Evolutionary conservation across 192 early-diverging fungal genomes (phyloP).

Genomic region (Chytriomyces confervae): DNA sequence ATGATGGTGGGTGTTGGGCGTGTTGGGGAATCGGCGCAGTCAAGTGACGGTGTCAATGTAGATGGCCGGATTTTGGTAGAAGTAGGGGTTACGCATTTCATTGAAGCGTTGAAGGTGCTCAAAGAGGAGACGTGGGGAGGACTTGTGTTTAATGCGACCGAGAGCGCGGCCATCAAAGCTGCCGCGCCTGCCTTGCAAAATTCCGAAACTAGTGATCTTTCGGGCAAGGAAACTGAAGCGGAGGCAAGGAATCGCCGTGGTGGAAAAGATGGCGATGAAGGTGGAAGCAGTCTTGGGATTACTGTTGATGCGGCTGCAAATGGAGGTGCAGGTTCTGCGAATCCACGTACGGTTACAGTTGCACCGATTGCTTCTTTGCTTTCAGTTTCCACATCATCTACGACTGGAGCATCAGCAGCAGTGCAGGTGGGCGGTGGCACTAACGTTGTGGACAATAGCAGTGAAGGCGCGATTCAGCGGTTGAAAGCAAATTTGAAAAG

Average conservation of each 20-base stretch:
- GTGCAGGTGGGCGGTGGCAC: conserved; percentile 31
- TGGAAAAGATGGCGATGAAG: conserved; percentile 7
- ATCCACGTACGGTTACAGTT: not conserved
- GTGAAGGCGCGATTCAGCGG: conserved; percentile 40
- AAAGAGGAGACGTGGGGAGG: conserved; percentile 30
- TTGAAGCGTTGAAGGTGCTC: conserved; percentile 32
- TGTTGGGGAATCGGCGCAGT: not conserved
- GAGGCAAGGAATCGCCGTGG: not conserved
- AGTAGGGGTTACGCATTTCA: conserved; percentile 1
- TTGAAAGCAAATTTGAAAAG: conserved; percentile 46
- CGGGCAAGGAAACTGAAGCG: not conserved
- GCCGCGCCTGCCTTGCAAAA: not conserved
- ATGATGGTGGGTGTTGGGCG: not conserved
- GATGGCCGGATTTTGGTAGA: not conserved
- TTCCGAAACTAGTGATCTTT: not conserved
- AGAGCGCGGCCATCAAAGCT: not conserved
- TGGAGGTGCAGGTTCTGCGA: not conserved
- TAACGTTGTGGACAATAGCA: conserved; percentile 6
- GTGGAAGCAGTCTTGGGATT: not conserved
- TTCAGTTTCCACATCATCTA: not conserved
- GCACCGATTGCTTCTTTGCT: not conserved
- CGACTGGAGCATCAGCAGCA: not conserved
- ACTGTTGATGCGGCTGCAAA: conserved; percentile 22
- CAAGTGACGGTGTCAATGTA: not conserved
- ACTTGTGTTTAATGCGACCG: conserved; percentile 6